phyloP scores from a whole-genome alignment of 169 alveolate species.

The Babesia caballi region DNA sequence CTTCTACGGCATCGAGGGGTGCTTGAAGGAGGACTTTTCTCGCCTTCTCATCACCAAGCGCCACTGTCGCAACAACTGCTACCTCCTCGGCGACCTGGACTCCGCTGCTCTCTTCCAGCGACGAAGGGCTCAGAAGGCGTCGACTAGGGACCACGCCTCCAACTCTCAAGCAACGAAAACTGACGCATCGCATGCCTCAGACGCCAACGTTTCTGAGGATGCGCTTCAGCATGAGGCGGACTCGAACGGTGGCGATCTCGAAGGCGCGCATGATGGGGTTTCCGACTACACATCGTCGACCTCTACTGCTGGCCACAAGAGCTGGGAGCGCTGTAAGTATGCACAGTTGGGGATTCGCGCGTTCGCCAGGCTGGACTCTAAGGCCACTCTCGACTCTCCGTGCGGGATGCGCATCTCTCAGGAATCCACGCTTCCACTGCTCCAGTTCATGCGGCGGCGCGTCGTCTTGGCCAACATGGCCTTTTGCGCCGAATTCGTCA shows the following conservation, averaged over 20 bases:
- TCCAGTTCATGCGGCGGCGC: slow-evolving; percentile 10
- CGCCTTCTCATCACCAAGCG: slow-evolving; percentile 29
- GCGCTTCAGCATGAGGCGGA: not conserved
- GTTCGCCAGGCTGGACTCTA: slow-evolving; percentile 31
- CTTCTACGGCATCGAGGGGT: slow-evolving; percentile 37
- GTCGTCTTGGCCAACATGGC: slow-evolving; percentile 12
- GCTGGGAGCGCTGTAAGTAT: slow-evolving; percentile 37
- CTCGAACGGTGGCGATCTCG: not conserved
- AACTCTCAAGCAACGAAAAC: not conserved
- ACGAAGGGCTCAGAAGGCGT: slow-evolving; percentile 1
- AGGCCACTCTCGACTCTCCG: slow-evolving; percentile 8
- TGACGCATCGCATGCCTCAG: too few species aligned
- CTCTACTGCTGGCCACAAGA: not conserved
- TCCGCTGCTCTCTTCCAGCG: slow-evolving; percentile 15
- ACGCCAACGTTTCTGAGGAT: not conserved
- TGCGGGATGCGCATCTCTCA: slow-evolving; percentile 52
- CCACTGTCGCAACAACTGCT: not conserved
- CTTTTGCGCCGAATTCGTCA: slow-evolving; percentile 21
- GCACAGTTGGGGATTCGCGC: slow-evolving; percentile 42
- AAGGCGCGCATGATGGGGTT: not conserved
- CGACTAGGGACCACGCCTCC: not conserved
- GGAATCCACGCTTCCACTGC: slow-evolving; percentile 19
- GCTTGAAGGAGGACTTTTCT: not conserved
- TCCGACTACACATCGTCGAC: not conserved
- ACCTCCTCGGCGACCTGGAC: not conserved